Percentiles rank a stretch among this genome's conserved stretches.
These are phyloP conservation scores for Pinus taeda DNA, from an alignment of 75 land plant genomes.

Conservation along the genomic window DNA sequence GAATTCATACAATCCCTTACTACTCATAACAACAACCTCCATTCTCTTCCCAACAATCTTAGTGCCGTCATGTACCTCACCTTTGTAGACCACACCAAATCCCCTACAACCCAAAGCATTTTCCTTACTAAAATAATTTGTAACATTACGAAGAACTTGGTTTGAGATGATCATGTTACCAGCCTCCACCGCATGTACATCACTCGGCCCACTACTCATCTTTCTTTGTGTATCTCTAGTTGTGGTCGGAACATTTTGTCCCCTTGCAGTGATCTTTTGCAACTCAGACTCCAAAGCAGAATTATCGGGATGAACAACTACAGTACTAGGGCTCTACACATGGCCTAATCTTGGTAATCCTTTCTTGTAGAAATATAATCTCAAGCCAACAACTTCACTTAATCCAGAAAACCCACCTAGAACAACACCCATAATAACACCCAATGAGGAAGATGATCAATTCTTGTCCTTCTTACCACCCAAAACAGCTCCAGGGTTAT, in stretches of 20 bases:
- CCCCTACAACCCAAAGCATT: constrained; percentile 48
- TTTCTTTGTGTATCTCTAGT: background rate
- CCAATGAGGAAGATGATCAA: constrained; percentile 12
- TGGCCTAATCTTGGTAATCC: constrained; percentile 14
- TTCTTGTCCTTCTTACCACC: background rate
- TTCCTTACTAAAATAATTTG: constrained; percentile 63
- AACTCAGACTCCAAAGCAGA: constrained; percentile 36
- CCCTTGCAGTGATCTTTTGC: constrained; percentile 16
- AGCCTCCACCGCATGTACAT: constrained; percentile 49
- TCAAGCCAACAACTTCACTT: constrained; percentile 1
- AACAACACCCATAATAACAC: constrained; percentile 27
- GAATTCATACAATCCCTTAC: too few relatives aligned
- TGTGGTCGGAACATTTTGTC: background rate
- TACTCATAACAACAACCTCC: constrained; percentile 42
- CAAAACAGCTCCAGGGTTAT: background rate
- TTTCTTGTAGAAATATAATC: constrained; percentile 16
- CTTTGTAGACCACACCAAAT: constrained; percentile 63
- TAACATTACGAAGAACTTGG: constrained; percentile 65
- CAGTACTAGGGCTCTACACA: constrained; percentile 37
- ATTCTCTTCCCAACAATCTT: constrained; percentile 80
- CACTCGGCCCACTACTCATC: constrained; percentile 15
- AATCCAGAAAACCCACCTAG: constrained; percentile 15
- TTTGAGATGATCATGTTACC: constrained; percentile 84
- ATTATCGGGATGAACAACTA: constrained; percentile 39
- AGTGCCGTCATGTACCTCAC: constrained; percentile 80